Percentiles rank a stretch among this genome's conserved stretches.
Evolutionary conservation across 176 grass and related monocot genomes (phyloP).

Genomic region (Oryza glumipatula): DNA sequence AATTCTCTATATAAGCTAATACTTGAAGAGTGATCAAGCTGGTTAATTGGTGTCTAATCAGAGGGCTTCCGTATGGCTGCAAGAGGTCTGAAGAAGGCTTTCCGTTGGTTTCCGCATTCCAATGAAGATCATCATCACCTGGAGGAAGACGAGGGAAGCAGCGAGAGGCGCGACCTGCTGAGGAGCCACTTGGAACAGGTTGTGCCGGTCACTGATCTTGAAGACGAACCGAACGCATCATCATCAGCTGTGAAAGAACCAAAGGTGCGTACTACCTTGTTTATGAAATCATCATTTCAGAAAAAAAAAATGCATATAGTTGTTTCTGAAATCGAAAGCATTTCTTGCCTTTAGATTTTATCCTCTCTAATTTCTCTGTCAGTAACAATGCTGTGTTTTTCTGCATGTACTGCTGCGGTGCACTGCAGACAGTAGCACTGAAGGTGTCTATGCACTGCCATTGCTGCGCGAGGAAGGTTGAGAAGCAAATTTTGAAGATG

Average conservation of each 20-base stretch:
- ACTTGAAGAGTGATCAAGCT: neutral
- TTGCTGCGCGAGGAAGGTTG: slow-evolving; percentile 85
- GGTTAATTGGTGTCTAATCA: neutral
- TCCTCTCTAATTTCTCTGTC: neutral
- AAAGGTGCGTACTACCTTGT: slow-evolving; percentile 25
- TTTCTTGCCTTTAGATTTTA: neutral
- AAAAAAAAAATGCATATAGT: too few relatives aligned
- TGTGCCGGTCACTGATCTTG: slow-evolving; percentile 51
- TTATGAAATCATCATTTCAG: neutral
- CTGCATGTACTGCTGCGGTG: neutral
- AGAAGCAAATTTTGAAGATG: slow-evolving; percentile 91
- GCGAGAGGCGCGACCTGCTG: slow-evolving; percentile 67
- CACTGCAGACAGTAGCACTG: slow-evolving; percentile 66
- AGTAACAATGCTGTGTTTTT: neutral
- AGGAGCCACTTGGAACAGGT: slow-evolving; percentile 72
- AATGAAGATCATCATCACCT: slow-evolving; percentile 20
- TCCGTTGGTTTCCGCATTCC: slow-evolving; percentile 53
- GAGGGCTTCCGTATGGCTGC: slow-evolving; percentile 45
- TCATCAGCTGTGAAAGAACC: slow-evolving; percentile 51
- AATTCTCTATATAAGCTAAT: slow-evolving; percentile 4
- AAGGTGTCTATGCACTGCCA: slow-evolving; percentile 93
- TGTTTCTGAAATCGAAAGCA: neutral
- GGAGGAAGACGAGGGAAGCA: slow-evolving; percentile 47
- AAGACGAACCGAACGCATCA: slow-evolving; percentile 42
- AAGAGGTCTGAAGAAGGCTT: slow-evolving; percentile 49